Percentiles rank a stretch among this genome's conserved stretches.
Evolutionary conservation across 2,329 filamentous ascomycete genomes (phyloP).

Genomic region (Pestalotiopsis sp.): DNA sequence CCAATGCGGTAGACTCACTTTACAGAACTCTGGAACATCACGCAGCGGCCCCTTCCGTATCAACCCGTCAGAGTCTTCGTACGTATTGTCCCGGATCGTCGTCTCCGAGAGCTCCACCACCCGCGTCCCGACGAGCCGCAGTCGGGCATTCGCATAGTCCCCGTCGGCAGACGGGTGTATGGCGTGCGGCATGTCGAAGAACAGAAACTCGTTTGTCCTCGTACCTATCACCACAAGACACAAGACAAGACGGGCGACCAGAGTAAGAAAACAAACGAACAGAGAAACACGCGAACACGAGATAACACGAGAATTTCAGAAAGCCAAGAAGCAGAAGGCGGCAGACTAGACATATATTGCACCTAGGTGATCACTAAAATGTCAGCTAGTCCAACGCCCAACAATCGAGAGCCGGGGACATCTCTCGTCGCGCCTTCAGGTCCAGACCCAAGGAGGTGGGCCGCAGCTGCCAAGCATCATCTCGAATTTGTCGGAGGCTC

Average conservation of each 20-base stretch:
- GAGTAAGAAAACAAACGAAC: not conserved
- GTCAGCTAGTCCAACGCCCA: not conserved
- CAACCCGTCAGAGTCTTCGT: conserved; percentile 6
- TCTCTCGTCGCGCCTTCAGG: not conserved
- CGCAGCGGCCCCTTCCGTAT: conserved; percentile 8
- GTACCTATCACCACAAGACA: not conserved
- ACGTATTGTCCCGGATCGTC: not conserved
- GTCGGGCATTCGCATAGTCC: conserved; percentile 25
- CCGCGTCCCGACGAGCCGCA: conserved; percentile 24
- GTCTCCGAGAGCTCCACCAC: conserved; percentile 19
- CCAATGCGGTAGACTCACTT: conserved; percentile 16
- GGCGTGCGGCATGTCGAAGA: conserved; percentile 2
- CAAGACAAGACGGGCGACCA: not conserved
- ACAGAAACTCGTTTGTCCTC: not conserved
- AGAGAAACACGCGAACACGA: not conserved
- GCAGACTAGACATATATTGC: not conserved
- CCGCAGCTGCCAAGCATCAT: not conserved
- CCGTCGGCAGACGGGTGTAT: conserved; percentile 16
- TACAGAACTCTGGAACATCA: conserved; percentile 21
- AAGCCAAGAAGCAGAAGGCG: not conserved
- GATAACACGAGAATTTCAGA: not conserved
- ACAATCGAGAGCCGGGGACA: not conserved
- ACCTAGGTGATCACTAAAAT: not conserved
- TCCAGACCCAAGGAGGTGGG: not conserved
- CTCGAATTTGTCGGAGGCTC: not conserved